Evolutionary conservation across 2,329 filamentous ascomycete species (phyloP), one percentile per base, ranked within the genome.

Genomic region (Magnaporthiopsis poae): DNA sequence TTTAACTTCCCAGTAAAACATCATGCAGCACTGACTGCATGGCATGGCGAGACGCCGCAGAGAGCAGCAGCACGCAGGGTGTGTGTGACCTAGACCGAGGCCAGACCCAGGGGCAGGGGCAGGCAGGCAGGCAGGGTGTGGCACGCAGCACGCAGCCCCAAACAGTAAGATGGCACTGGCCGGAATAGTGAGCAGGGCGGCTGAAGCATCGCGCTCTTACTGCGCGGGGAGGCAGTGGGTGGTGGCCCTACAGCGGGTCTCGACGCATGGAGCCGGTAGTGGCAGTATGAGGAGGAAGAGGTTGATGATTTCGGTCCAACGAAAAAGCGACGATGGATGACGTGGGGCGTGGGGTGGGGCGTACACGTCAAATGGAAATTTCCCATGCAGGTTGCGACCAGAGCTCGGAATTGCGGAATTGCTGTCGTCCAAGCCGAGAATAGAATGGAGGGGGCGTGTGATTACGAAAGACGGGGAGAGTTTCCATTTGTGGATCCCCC

Each of bases 151-250:
- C 62, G 9, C 21, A 31, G 29, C 27, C 25, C 33, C 15, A 61
- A 61, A 65, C 59, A 65, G 64, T 65, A 65, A 65, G 64, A 65
- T 65, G 21, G 60, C 59, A 60, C 29, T 36, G 59, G 33, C 64
- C 52, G 12, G 35, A 31, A 65, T 25, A 65, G 64, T 65, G 64
- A 65, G 64, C 64, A 62, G 64, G 25, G 60, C 64, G 59, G 21
- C 31, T 61, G 64, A 35, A 62, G 61, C 27, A 33, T 27, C 61
- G 29, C 33, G 33, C 61, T 33, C 64, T 65, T 65, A 65, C 64
- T 56, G 46, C 46, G 46, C 46, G 46, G 46, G 46, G 18, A 56
- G 46, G 46, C 46, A 25, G 46, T 56, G 46, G 39, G 39, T 18
- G 39, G 15, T 5, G 31, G 31, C 39, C 39, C 8, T 11, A 5